Evolutionary conservation across 352 stramenopile genomes (phyloP).

Genomic region (Phytopythium ostracodes): DNA sequence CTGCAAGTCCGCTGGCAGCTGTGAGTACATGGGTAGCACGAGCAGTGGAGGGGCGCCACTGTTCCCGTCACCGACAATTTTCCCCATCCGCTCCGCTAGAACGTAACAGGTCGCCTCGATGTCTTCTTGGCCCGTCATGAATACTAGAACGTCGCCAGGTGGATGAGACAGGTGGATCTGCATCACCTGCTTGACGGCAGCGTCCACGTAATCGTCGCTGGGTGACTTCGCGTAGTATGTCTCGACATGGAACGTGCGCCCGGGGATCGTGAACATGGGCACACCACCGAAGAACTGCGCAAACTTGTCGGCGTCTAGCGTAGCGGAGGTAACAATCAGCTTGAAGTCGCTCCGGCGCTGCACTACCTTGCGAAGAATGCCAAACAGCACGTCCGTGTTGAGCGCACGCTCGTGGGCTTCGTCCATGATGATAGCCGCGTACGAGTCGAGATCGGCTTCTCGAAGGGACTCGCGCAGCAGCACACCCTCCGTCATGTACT

Average conservation of each 20-base stretch:
- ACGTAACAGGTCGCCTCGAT: slow-evolving; percentile 96
- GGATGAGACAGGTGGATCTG: slow-evolving; percentile 97
- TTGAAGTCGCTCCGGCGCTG: slow-evolving; percentile 88
- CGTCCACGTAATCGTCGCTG: slow-evolving; percentile 97
- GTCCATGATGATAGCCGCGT: slow-evolving; percentile 92
- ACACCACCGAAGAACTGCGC: slow-evolving; percentile 96
- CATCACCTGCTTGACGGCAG: slow-evolving; percentile 97
- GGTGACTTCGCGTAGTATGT: slow-evolving; percentile 91
- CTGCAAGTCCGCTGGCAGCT: slow-evolving; percentile 97
- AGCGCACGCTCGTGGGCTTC: slow-evolving; percentile 93
- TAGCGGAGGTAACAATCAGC: slow-evolving; percentile 93
- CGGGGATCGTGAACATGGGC: slow-evolving; percentile 97
- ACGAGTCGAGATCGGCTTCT: slow-evolving; percentile 84
- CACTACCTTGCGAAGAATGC: slow-evolving; percentile 90
- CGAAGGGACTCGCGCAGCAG: slow-evolving; percentile 92
- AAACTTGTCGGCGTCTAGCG: slow-evolving; percentile 97
- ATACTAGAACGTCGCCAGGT: slow-evolving; percentile 97
- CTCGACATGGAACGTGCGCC: slow-evolving; percentile 82
- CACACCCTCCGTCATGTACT: slow-evolving; percentile 95
- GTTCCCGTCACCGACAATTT: slow-evolving; percentile 35
- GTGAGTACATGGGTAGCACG: slow-evolving; percentile 99
- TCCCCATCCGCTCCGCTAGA: slow-evolving; percentile 93
- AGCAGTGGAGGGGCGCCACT: slow-evolving; percentile 93
- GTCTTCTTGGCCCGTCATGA: slow-evolving; percentile 99
- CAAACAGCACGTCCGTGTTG: slow-evolving; percentile 94